A percentile compares a stretch with the other conserved stretches of the same genome.
Conservation (phyloP, 768 basidiomycete species). For the Infundibulicybe gibba region DNA sequence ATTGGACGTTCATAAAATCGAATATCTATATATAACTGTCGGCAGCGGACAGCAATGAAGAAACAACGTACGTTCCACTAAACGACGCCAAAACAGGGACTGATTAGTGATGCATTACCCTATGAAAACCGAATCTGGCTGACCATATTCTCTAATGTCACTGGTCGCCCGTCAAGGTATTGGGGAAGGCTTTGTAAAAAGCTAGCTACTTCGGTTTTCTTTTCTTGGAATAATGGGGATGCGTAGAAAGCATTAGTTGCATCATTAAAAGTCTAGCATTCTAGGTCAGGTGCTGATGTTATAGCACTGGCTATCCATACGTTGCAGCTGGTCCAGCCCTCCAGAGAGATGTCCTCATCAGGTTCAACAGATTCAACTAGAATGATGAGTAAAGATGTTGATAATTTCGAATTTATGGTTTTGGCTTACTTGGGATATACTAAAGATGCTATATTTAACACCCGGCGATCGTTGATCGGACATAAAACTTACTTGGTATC, state of each 20-base stretch:
- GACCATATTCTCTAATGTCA: constrained; percentile 58
- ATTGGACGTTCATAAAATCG: constrained; percentile 73
- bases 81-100: not conserved
- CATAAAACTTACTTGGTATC: constrained; percentile 47
- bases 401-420: not conserved
- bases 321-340: constrained; percentile 62
- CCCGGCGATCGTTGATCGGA: not conserved
- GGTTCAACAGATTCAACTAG: constrained; percentile 64
- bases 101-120: not conserved
- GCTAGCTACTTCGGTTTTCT: constrained; percentile 34
- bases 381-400: not conserved
- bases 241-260: constrained; percentile 51
- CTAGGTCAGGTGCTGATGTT: not conserved
- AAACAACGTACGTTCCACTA: constrained; percentile 33
- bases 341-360: constrained; percentile 56
- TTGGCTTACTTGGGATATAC: constrained; percentile 35
- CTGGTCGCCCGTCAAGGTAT: constrained; percentile 51
- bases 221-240: constrained; percentile 46
- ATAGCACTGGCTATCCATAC: constrained; percentile 25
- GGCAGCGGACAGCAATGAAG: not conserved
- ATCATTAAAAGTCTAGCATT: constrained; percentile 39
- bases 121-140: constrained; percentile 10
- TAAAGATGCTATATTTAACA: constrained; percentile 2
- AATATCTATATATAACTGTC: constrained; percentile 39
- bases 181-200: constrained; percentile 49